Evolutionary conservation across 1,284 basidiomycete genomes (phyloP).

Genomic region (Uromyces viciae-fabae): DNA sequence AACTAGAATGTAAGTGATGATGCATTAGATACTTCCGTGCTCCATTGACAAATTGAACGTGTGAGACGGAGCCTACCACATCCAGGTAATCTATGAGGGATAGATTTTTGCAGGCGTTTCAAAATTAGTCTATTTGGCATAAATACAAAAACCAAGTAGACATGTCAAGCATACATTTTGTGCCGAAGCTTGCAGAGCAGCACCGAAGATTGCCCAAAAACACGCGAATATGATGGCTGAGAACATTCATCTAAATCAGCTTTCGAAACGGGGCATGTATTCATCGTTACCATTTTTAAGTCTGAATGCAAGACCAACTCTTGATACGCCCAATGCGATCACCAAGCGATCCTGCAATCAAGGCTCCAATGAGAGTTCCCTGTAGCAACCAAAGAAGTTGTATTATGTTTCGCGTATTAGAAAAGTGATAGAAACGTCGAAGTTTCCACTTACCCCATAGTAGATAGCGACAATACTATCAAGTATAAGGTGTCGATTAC

Average conservation of each 20-base stretch:
- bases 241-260: neutral
- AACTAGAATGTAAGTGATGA: neutral
- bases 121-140: neutral
- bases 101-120: neutral
- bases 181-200: slow-evolving; percentile 49
- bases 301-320: neutral
- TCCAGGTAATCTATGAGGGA: slow-evolving; percentile 46
- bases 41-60: neutral
- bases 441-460: slow-evolving; percentile 19
- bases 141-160: neutral
- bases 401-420: slow-evolving; percentile 19
- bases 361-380: slow-evolving; percentile 52
- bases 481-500: neutral
- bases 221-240: slow-evolving; percentile 49
- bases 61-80: slow-evolving; percentile 41
- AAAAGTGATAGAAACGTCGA: neutral
- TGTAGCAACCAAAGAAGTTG: slow-evolving; percentile 43
- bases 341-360: slow-evolving; percentile 50
- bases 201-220: slow-evolving; percentile 50
- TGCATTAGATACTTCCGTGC: neutral
- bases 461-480: slow-evolving; percentile 41
- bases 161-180: slow-evolving; percentile 42
- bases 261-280: neutral
- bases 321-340: slow-evolving; percentile 46
- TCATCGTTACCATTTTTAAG: neutral